A percentile compares a stretch with the other conserved stretches of the same genome.
These are phyloP conservation scores for Thelonectria rubi DNA, from an alignment of 2,329 filamentous ascomycete genomes.

Conservation along the genomic window DNA sequence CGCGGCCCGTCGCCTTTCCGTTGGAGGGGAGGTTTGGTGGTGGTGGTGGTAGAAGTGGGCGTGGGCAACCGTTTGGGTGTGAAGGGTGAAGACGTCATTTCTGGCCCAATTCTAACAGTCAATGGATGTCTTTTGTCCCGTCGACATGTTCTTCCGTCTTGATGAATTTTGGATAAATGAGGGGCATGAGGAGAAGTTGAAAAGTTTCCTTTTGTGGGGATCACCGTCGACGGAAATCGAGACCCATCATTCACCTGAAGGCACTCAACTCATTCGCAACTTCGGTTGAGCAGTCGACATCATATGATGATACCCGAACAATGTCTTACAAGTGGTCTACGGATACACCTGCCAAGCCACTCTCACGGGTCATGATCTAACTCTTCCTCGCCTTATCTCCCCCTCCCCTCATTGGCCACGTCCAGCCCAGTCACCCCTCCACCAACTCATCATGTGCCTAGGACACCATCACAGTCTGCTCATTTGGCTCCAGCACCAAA, in stretches of 20 bases:
- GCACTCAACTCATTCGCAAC: not conserved
- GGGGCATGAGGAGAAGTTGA: too few species aligned
- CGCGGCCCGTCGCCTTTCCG: conserved; percentile 13
- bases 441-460: conserved; percentile 35
- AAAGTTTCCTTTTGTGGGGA: too few species aligned
- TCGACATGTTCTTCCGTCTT: not conserved
- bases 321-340: too few species aligned
- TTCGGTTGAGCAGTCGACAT: conserved; percentile 8
- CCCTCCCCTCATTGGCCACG: conserved; percentile 1
- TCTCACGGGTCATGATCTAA: not conserved
- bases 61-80: not conserved
- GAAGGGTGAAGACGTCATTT: not conserved
- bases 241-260: too few species aligned
- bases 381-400: not conserved
- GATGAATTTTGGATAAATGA: not conserved
- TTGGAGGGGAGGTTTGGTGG: not conserved
- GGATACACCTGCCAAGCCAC: conserved; percentile 1
- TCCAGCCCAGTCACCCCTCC: not conserved
- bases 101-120: not conserved
- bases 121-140: not conserved
- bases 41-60: not conserved
- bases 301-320: conserved; percentile 25
- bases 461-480: conserved; percentile 29
- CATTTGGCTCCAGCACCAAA: conserved; percentile 60
- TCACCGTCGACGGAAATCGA: too few species aligned